Evolutionary conservation across 2,329 filamentous ascomycete genomes (phyloP).

Genomic region (Aschersonia sp.): DNA sequence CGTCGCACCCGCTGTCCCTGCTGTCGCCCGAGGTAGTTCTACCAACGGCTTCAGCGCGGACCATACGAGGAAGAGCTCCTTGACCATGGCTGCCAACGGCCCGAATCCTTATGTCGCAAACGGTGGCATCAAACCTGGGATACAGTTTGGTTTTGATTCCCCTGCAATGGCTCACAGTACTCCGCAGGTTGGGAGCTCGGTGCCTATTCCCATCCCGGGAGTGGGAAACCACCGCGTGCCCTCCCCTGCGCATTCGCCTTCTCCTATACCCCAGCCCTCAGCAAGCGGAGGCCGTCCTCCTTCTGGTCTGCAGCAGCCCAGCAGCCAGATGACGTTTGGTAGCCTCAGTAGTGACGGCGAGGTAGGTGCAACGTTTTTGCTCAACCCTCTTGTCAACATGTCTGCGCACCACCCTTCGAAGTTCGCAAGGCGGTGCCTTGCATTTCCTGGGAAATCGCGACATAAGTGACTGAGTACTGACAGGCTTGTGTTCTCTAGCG

Average conservation of each 20-base stretch:
- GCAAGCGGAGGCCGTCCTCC: slow-evolving; percentile 77
- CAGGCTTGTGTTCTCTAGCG: slow-evolving; percentile 26
- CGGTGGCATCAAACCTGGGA: slow-evolving; percentile 50
- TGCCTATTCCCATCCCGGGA: slow-evolving; percentile 48
- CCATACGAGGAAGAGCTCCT: slow-evolving; percentile 74
- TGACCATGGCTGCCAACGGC: slow-evolving; percentile 79
- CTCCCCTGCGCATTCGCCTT: slow-evolving; percentile 78
- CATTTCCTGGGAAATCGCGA: no score
- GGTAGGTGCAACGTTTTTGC: slow-evolving; percentile 36
- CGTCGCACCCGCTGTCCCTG: slow-evolving; percentile 55
- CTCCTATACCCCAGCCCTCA: slow-evolving; percentile 80
- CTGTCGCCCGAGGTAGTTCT: slow-evolving; percentile 47
- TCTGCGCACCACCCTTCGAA: no score
- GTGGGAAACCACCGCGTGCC: slow-evolving; percentile 50
- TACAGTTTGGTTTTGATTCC: slow-evolving; percentile 76
- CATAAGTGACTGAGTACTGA: no score
- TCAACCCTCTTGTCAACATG: not conserved
- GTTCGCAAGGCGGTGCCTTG: no score
- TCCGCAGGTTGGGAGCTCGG: slow-evolving; percentile 40
- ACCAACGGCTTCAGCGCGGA: slow-evolving; percentile 57
- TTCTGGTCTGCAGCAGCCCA: slow-evolving; percentile 54
- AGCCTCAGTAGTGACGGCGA: slow-evolving; percentile 69
- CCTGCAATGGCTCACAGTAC: slow-evolving; percentile 51
- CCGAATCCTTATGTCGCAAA: slow-evolving; percentile 63
- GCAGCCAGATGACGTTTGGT: slow-evolving; percentile 62